phyloP scores from a whole-genome alignment of 1,284 basidiomycete species.

The Rhodofomes roseus region DNA sequence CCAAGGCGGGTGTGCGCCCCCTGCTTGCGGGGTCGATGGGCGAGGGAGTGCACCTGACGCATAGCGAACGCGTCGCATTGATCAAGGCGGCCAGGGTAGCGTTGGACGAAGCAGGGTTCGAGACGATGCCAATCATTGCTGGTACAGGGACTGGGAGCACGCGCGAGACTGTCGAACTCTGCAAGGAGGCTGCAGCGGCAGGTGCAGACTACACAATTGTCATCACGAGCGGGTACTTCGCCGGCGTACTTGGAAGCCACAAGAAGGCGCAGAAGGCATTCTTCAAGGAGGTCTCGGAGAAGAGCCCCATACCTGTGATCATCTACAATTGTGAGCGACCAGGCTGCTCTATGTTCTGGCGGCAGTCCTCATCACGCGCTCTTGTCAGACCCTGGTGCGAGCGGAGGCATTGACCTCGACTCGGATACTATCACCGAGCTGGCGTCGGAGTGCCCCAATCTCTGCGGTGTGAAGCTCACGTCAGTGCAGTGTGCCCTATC shows the following conservation, averaged over 20 bases:
- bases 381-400: slow-evolving; percentile 69
- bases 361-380: neutral
- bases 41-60: slow-evolving; percentile 76
- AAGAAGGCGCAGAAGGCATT: slow-evolving; percentile 73
- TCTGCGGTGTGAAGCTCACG: slow-evolving; percentile 87
- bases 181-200: slow-evolving; percentile 68
- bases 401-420: slow-evolving; percentile 83
- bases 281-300: slow-evolving; percentile 70
- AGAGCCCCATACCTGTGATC: slow-evolving; percentile 74
- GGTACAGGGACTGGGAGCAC: slow-evolving; percentile 82
- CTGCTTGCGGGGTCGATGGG: slow-evolving; percentile 81
- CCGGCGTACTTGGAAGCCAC: slow-evolving; percentile 61
- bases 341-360: neutral
- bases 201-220: slow-evolving; percentile 84
- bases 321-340: slow-evolving; percentile 24
- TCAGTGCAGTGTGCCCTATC: slow-evolving; percentile 33
- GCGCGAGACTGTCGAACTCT: slow-evolving; percentile 72
- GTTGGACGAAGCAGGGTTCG: slow-evolving; percentile 63
- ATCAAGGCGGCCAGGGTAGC: slow-evolving; percentile 68
- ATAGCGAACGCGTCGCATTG: slow-evolving; percentile 63
- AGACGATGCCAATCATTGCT: slow-evolving; percentile 65
- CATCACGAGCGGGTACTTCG: slow-evolving; percentile 83
- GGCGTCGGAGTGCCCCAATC: slow-evolving; percentile 66
- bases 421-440: slow-evolving; percentile 83
- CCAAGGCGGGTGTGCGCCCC: slow-evolving; percentile 71